Conservation (phyloP, 345 rosid species). For the Gossypium anomalum region DNA sequence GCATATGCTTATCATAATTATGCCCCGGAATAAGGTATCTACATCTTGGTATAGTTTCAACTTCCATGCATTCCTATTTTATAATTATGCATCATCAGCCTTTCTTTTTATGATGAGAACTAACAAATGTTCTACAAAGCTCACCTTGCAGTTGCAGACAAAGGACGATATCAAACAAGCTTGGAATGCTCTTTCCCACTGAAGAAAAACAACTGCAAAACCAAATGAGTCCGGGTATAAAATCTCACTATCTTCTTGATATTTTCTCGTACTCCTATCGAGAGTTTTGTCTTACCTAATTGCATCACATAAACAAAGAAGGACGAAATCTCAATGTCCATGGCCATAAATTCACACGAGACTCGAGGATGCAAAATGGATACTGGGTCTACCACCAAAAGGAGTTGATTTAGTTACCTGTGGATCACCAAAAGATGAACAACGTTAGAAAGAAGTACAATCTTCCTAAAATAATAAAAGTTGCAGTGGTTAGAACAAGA, state of each 20-base stretch:
- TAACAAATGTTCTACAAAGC: too few species aligned
- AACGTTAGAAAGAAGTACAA: background rate
- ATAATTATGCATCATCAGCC: too few species aligned
- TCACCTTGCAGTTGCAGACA: too few species aligned
- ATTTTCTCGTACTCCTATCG: too few species aligned
- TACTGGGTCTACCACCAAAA: background rate
- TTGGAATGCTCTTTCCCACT: background rate
- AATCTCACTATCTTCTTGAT: background rate
- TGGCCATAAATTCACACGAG: background rate
- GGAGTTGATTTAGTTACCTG: background rate
- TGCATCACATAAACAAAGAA: background rate
- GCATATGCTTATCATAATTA: too few species aligned
- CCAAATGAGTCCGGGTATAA: background rate
- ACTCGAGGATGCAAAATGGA: background rate
- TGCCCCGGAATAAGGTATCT: too few species aligned
- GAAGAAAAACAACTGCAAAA: background rate
- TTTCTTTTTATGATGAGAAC: too few species aligned
- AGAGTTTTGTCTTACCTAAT: background rate
- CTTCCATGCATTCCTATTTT: too few species aligned
- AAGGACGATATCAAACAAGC: too few species aligned
- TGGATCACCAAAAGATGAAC: background rate
- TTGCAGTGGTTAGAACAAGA: background rate
- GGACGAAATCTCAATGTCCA: background rate
- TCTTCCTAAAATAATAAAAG: background rate
- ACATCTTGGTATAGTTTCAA: too few species aligned